Conservation (phyloP, 352 stramenopile species). For the Phytophthora syringae region DNA sequence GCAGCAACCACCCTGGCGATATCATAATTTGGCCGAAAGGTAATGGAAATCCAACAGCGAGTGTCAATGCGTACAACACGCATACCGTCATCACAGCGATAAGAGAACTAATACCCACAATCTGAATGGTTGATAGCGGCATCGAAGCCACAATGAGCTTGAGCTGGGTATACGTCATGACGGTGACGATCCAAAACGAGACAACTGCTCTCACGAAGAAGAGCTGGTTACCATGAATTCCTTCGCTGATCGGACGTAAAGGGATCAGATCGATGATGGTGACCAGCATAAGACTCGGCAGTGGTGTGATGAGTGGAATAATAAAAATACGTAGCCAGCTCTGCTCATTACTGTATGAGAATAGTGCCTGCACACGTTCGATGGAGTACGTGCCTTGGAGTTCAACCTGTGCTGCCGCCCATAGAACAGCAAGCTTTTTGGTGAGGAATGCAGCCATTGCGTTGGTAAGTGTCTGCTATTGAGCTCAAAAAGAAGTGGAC, state of each 20-base stretch:
- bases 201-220: conserved; percentile 23
- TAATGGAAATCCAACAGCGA: conserved; percentile 38
- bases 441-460: background rate
- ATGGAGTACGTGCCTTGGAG: conserved; percentile 3
- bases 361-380: background rate
- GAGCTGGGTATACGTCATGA: conserved; percentile 20
- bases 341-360: background rate
- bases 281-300: conserved; percentile 1
- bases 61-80: conserved; percentile 11
- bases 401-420: background rate
- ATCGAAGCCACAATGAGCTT: conserved; percentile 20
- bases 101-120: conserved; percentile 2
- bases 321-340: background rate
- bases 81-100: background rate
- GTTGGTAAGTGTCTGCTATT: too few species aligned
- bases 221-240: conserved; percentile 3
- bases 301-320: background rate
- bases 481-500: too few species aligned
- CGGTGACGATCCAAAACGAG: conserved; percentile 17
- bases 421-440: background rate
- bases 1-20: conserved; percentile 11
- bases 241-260: background rate
- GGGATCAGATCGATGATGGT: background rate
- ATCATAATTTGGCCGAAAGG: conserved; percentile 39
- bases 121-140: conserved; percentile 7